Base-by-base conservation (phyloP, 257 asterid genomes). In the Craterostigma plantagineum region DNA sequence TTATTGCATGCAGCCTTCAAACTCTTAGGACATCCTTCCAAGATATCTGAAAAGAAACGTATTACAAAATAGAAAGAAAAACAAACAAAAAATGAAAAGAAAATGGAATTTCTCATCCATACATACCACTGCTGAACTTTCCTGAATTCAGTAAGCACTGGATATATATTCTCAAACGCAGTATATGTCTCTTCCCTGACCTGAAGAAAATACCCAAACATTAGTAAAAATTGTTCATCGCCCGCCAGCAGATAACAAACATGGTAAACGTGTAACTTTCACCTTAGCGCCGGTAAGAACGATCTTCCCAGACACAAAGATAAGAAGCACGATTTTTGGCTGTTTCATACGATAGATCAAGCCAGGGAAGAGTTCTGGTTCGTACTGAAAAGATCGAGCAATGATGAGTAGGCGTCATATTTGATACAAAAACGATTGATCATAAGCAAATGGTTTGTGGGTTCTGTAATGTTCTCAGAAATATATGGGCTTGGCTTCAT, bases 221-320 rank as follows among this genome's bases (percentile, higher is more conserved):
- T 34, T 36, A 42, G 15, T 36, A 43, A 7, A 33, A 38, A 38
- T 43, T 45, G 17, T 10, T 15, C 27, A 45, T 34, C 27, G 45
- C 39, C 42, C 35, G 14, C 50, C 11, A 16, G 3, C 16, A 7
- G 33, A 9, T 33, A 15, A n/a, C 15, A 34, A 12, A 23, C 42
- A 7, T 51, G 16, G 27, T 1, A 55, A 51, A 43, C 39, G 10
- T 37, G 46, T 17, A 48, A 34, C 27, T 34, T 43, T 34, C 50
- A 85, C 96, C 94, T 85, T 85, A 14, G 96, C 96, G 44, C 96
- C 96, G 4, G 96, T 85, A 42, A 81, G 79, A 46, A 85, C 96
- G 62, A 85, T 85, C 64, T 85, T 85, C 59, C 94, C 96, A 18
- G 96, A 85, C 13, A 85, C 96, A 46, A 85, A 85, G 16, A 85